Evolutionary conservation across 2,329 filamentous ascomycete genomes (phyloP), one percentile per base, ranked within the genome.

Genomic region (Ceratocystis variospora): DNA sequence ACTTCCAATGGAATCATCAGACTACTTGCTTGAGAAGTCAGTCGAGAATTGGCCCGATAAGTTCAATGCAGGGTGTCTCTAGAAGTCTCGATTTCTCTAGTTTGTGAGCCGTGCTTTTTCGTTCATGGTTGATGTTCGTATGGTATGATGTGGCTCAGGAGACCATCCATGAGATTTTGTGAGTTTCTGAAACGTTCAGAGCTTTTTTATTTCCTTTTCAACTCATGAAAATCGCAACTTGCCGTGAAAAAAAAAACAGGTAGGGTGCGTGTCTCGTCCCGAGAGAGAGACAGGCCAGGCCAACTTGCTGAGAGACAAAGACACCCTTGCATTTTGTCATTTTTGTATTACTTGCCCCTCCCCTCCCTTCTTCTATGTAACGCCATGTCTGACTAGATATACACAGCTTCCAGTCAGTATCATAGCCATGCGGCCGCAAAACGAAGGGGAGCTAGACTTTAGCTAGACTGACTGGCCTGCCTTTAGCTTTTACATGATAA

Each of bases 11-110:
- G 55, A 59, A 59, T 59, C 55, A 59, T 59, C 55, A 59, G 55
- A 59, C 55, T 59, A 59, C 55, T 37, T 59, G 2, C 17, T 37
- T 33, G 28, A 33, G 55, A 59, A 59, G 55, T 59, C 28, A n/a
- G 55, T 59, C 55, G 28, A 59, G 28, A 59, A 59, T 59, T 33
- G 28, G 28, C 55, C 55, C 31, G 53, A 31, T 28, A 57, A 57
- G 53, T 57, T 57, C 53, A 57, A 57, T 57, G 53, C 53, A 57
- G 53, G 53, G 53, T 57, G 53, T 57, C 25, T 57, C 25, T 57
- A 57, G 55, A 59, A 59, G 12, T 15, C 28, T 59, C 55, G 31
- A 37, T 59, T 59, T 8, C 25, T 19, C 33, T 19, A 33, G 5
- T 59, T 37, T 8, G 31, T 37, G 55, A 37, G 31, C 55, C 55